Conservation (phyloP, 208 protist species). For the Wallacemonas sp. region DNA sequence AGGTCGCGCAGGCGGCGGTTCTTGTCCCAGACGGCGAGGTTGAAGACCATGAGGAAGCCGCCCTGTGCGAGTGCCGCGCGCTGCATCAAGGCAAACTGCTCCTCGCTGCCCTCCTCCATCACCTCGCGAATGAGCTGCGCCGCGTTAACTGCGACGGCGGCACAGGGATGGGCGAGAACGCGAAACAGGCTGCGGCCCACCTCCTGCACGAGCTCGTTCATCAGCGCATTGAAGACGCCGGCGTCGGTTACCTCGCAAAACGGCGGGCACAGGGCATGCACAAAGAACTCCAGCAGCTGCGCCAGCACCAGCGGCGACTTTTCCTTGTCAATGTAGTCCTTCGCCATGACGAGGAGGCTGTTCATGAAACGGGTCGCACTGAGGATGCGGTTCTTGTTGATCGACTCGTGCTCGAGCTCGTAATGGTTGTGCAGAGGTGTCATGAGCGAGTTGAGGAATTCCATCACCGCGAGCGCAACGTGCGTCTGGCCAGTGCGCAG, state of each 20-base stretch:
- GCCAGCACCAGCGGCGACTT: slow-evolving; percentile 82
- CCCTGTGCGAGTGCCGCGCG: slow-evolving; percentile 79
- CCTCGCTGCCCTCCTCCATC: slow-evolving; percentile 89
- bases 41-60: slow-evolving; percentile 88
- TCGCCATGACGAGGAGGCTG: slow-evolving; percentile 68
- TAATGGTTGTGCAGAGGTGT: slow-evolving; percentile 94
- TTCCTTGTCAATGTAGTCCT: slow-evolving; percentile 68
- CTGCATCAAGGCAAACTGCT: slow-evolving; percentile 86
- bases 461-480: slow-evolving; percentile 80
- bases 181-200: slow-evolving; percentile 75
- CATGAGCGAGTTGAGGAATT: slow-evolving; percentile 92
- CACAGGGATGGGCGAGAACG: slow-evolving; percentile 79
- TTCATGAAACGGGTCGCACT: slow-evolving; percentile 64
- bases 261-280: slow-evolving; percentile 89
- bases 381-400: slow-evolving; percentile 91
- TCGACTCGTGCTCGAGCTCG: slow-evolving; percentile 81
- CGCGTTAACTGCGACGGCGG: slow-evolving; percentile 78
- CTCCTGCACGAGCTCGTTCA: slow-evolving; percentile 69
- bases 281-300: slow-evolving; percentile 88
- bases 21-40: slow-evolving; percentile 73
- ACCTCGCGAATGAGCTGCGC: slow-evolving; percentile 90
- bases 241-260: slow-evolving; percentile 88
- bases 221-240: slow-evolving; percentile 56
- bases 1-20: slow-evolving; percentile 77
- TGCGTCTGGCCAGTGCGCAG: slow-evolving; percentile 70